Evolutionary conservation across 31 red algal species (phyloP).

Genomic region (Endocladia muricata): DNA sequence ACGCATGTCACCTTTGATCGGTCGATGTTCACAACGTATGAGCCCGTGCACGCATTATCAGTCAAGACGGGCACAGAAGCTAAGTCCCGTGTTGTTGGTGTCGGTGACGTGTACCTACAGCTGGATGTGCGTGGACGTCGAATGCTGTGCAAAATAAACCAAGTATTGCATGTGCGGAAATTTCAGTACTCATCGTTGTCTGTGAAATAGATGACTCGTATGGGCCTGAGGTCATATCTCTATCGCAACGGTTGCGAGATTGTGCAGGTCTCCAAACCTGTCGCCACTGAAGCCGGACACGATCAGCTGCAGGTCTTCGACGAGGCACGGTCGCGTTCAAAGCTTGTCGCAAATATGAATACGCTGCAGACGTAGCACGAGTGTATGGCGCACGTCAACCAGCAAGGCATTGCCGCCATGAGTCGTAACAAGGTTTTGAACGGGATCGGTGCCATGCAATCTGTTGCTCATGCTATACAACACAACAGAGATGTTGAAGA

Average conservation of each 20-base stretch:
- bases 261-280: background rate
- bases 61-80: conserved; percentile 11
- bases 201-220: background rate
- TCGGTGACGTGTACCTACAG: conserved; percentile 12
- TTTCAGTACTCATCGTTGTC: conserved; percentile 23
- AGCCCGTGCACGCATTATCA: background rate
- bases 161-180: conserved; percentile 21
- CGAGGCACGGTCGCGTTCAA: background rate
- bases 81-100: background rate
- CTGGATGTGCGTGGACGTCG: background rate
- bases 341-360: background rate
- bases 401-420: conserved; percentile 10
- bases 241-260: background rate
- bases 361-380: conserved; percentile 34
- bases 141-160: background rate
- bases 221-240: background rate
- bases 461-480: background rate
- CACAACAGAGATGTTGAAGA: background rate
- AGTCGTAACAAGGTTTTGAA: background rate
- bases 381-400: conserved; percentile 15
- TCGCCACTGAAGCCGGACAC: background rate
- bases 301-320: conserved; percentile 19
- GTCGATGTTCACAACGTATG: conserved; percentile 13
- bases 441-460: background rate
- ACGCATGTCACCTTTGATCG: conserved; percentile 30